Percentiles rank a stretch among this genome's conserved stretches.
Evolutionary conservation across 1,139 yeast genomes (phyloP).

Genomic region (Zygoascus hellenicus): DNA sequence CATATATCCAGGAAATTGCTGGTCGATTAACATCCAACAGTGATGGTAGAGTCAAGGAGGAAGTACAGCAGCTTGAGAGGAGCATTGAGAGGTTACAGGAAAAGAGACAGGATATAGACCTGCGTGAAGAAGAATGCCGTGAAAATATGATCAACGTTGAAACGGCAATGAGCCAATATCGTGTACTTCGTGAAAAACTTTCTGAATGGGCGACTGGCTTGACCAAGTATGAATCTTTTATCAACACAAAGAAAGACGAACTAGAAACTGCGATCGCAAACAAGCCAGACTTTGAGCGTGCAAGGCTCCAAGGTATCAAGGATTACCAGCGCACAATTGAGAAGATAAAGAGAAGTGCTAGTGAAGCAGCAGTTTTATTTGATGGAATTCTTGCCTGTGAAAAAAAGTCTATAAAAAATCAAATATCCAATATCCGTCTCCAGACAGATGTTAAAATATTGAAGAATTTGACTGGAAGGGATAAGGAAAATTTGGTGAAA

Average conservation of each 20-base stretch:
- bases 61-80: conserved; percentile 17
- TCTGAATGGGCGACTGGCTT: conserved; percentile 18
- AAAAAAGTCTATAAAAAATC: too few relatives aligned
- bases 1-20: conserved; percentile 5
- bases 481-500: background rate
- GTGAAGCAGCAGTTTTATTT: background rate
- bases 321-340: background rate
- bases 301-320: conserved; percentile 25
- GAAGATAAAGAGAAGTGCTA: background rate
- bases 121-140: conserved; percentile 11
- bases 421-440: too few relatives aligned
- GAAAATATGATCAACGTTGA: conserved; percentile 8
- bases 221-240: conserved; percentile 25
- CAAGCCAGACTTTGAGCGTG: conserved; percentile 13
- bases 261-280: conserved; percentile 4
- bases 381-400: too few relatives aligned
- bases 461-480: conserved; percentile 2
- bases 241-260: conserved; percentile 26
- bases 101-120: conserved; percentile 12
- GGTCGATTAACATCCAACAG: conserved; percentile 15
- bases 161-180: background rate
- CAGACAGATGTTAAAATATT: background rate
- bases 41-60: conserved; percentile 15
- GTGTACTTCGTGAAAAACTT: conserved; percentile 10
- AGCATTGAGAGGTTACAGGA: conserved; percentile 12